Evolutionary conservation across 1,284 basidiomycete genomes (phyloP).

Genomic region (Ustilago loliicola): DNA sequence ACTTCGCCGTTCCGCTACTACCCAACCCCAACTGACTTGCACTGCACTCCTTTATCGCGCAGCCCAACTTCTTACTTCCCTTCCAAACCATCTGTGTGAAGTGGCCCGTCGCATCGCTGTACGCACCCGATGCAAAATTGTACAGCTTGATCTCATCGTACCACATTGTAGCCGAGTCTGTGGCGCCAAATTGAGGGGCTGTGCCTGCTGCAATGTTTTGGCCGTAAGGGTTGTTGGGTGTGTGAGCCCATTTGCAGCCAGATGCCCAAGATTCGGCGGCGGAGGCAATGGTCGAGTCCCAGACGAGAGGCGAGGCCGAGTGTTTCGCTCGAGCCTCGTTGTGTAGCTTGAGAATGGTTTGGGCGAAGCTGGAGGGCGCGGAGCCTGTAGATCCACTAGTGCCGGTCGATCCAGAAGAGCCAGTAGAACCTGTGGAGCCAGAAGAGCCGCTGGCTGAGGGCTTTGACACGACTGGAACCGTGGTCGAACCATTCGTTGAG

Average conservation of each 20-base stretch:
- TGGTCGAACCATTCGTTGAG: background rate
- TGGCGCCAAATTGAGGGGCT: constrained; percentile 23
- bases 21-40: constrained; percentile 22
- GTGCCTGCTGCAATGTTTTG: constrained; percentile 53
- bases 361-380: constrained; percentile 14
- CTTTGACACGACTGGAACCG: background rate
- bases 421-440: background rate
- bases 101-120: constrained; percentile 51
- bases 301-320: constrained; percentile 31
- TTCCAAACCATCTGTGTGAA: constrained; percentile 61
- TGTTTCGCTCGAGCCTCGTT: constrained; percentile 44
- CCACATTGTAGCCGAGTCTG: constrained; percentile 38
- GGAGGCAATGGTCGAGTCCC: constrained; percentile 37
- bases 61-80: constrained; percentile 32
- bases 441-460: background rate
- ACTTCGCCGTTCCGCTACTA: constrained; percentile 6
- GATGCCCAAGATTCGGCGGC: constrained; percentile 36
- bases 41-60: constrained; percentile 36
- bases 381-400: background rate
- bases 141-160: constrained; percentile 48
- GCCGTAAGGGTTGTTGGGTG: constrained; percentile 52
- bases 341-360: constrained; percentile 28
- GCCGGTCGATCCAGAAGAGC: background rate
- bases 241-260: constrained; percentile 45
- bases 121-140: constrained; percentile 32